Conservation (phyloP, 306 rosid genomes). For the Phaseolus lunatus region DNA sequence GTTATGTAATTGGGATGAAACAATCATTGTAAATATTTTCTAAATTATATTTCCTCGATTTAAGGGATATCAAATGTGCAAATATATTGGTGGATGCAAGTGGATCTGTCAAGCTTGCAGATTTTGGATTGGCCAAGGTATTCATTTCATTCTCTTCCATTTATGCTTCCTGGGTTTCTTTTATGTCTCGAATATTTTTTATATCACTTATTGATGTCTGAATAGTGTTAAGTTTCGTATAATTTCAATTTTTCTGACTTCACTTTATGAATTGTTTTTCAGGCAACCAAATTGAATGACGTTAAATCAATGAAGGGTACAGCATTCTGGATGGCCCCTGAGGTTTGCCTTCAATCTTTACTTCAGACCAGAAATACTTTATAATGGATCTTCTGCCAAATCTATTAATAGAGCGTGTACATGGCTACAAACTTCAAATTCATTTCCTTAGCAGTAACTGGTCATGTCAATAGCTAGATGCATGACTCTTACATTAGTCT, state of each 20-base stretch:
- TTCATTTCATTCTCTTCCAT: conserved; percentile 42
- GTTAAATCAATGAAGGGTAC: conserved; percentile 86
- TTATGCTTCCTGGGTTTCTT: conserved; percentile 18
- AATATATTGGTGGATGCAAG: conserved; percentile 89
- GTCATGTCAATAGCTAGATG: conserved; percentile 11
- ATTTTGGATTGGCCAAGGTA: conserved; percentile 99
- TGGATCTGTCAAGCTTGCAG: conserved; percentile 97
- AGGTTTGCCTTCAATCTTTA: conserved; percentile 69
- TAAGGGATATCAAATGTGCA: conserved; percentile 96
- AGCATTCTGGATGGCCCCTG: conserved; percentile 99
- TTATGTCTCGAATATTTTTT: neutral
- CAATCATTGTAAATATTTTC: conserved; percentile 37
- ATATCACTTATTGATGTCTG: conserved; percentile 35
- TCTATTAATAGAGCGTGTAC: conserved; percentile 21
- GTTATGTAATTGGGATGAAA: conserved; percentile 32
- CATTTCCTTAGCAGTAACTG: conserved; percentile 26
- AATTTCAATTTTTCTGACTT: conserved; percentile 36
- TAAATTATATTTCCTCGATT: conserved; percentile 36
- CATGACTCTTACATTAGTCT: conserved; percentile 28
- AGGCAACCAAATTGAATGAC: conserved; percentile 86
- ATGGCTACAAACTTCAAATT: conserved; percentile 23
- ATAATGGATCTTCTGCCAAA: conserved; percentile 17
- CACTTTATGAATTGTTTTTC: conserved; percentile 43
- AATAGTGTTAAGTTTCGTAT: conserved; percentile 22
- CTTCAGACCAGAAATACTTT: conserved; percentile 27